Percentiles rank a stretch among this genome's conserved stretches.
phyloP scores from a whole-genome alignment of 2,329 filamentous ascomycete species.

The Nemania sp. region DNA sequence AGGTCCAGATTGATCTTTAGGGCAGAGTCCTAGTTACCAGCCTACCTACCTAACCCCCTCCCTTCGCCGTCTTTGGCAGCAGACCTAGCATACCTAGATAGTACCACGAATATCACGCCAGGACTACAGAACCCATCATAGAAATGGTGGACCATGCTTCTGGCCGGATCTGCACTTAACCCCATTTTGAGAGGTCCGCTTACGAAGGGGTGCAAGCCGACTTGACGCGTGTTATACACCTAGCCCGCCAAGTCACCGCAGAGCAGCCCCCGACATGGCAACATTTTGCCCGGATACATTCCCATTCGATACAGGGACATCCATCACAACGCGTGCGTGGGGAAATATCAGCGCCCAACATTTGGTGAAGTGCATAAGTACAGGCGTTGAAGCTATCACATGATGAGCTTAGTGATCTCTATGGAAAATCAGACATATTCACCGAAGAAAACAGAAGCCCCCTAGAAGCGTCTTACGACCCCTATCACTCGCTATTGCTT shows the following conservation, averaged over 20 bases:
- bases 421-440: conserved; percentile 23
- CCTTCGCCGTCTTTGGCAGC: conserved; percentile 25
- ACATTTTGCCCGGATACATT: conserved; percentile 32
- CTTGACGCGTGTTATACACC: conserved; percentile 32
- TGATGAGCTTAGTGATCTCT: conserved; percentile 21
- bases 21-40: conserved; percentile 8
- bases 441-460: conserved; percentile 2
- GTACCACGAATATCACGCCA: conserved; percentile 23
- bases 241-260: conserved; percentile 36
- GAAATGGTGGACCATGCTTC: conserved; percentile 27
- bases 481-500: conserved; percentile 3
- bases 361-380: conserved; percentile 19
- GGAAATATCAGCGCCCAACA: conserved; percentile 30
- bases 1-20: conserved; percentile 15
- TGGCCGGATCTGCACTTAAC: conserved; percentile 28
- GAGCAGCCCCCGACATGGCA: conserved; percentile 27
- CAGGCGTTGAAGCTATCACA: conserved; percentile 29
- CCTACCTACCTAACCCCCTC: conserved; percentile 19
- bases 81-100: conserved; percentile 14
- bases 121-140: conserved; percentile 12
- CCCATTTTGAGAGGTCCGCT: conserved; percentile 25
- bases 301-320: conserved; percentile 34
- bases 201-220: conserved; percentile 34
- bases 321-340: conserved; percentile 31
- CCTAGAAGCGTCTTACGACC: not conserved